Evolutionary conservation across 1,284 basidiomycete genomes (phyloP), one percentile per base, ranked within the genome.

Genomic region (Pseudozyma sp.): DNA sequence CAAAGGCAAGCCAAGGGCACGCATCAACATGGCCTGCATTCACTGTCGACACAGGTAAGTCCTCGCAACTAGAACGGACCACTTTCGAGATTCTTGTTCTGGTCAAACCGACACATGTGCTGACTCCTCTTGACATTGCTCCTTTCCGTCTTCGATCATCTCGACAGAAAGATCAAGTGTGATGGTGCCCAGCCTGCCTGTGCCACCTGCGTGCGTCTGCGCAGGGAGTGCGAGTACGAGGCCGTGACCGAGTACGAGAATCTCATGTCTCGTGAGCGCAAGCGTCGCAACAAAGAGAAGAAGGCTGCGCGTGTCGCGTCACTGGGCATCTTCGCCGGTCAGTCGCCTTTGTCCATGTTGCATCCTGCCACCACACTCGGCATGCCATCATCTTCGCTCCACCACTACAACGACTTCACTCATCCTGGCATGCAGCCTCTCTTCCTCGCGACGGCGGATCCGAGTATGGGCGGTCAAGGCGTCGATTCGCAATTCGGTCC

Each of bases 31-130:
- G 79, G 79, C 79, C 13, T 81, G 79, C 61, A 69, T 78, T 10
- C 79, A 81, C 57, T 81, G 79, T 34, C 77, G 79, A 19, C 77
- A 79, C 60, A 64, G 79, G 77, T 79, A 44, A 17, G 75, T 71
- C 5, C 24, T n/a, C 10, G 3, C 13, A 6, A 3, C 37, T 13
- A 49, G 29, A 16, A 34, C 16, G 49, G 37, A 11, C 33, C 31
- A 33, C 48, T 30, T 7, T 34, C 34, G 10, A 10, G 35, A 9
- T 9, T 37, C 35, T 14, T 37, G 35, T 9, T 30, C 3, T 42
- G 13, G 40, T 16, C 40, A 7, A 42, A 7, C 7, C 40, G 16
- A 7, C 40, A 42, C 13, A 17, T 17, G 17, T n/a, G 29, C 31
- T 53, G 42, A 39, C 33, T 10, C 24, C 24, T 59, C 6, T 34